Conservation (phyloP, 176 grass and related monocot species). For the Elymus sibiricus region DNA sequence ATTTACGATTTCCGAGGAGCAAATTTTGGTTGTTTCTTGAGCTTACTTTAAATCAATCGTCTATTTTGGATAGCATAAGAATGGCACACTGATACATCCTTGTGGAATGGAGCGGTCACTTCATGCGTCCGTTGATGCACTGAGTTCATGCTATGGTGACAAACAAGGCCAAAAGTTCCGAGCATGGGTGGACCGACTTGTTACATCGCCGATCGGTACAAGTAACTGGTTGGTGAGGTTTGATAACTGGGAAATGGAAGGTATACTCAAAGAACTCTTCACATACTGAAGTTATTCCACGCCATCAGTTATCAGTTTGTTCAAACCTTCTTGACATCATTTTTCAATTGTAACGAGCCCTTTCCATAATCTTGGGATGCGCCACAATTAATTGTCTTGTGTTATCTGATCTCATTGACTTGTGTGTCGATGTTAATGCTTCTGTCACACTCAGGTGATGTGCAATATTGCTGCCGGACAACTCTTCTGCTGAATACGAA, state of each 20-base stretch:
- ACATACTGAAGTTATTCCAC: background rate
- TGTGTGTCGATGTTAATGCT: background rate
- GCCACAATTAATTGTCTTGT: background rate
- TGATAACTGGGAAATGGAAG: slow-evolving; percentile 82
- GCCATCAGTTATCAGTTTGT: background rate
- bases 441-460: slow-evolving; percentile 41
- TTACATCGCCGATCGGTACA: slow-evolving; percentile 50
- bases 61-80: slow-evolving; percentile 49
- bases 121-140: slow-evolving; percentile 48
- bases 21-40: background rate
- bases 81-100: slow-evolving; percentile 66
- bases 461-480: slow-evolving; percentile 37
- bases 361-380: background rate
- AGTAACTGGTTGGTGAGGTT: slow-evolving; percentile 79
- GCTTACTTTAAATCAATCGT: slow-evolving; percentile 13
- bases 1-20: background rate
- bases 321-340: background rate
- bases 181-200: slow-evolving; percentile 78
- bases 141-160: slow-evolving; percentile 62
- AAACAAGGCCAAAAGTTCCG: slow-evolving; percentile 60
- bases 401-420: background rate
- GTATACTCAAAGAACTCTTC: slow-evolving; percentile 29
- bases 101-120: slow-evolving; percentile 63
- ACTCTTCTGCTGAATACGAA: slow-evolving; percentile 60
- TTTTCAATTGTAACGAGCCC: background rate